Base-by-base conservation (phyloP, 2,329 filamentous ascomycete genomes). In the Karstenula rhodostoma region DNA sequence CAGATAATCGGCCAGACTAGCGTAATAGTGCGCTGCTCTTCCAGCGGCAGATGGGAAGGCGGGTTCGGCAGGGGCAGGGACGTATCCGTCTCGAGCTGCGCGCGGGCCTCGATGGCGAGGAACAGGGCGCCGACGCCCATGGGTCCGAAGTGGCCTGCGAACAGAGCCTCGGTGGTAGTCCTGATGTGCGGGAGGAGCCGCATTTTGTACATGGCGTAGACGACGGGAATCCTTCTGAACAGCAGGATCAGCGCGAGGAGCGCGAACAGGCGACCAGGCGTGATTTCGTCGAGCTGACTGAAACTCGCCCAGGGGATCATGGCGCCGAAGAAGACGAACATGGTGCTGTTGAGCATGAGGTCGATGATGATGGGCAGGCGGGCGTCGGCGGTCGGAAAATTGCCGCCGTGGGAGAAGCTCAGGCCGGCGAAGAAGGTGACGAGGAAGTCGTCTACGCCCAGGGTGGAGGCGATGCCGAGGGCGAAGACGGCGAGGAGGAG, bases 61-160 rank as follows among this genome's bases (percentile, higher is more conserved):
- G 83, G 83, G 55, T 80, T 71, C 1, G 80, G 75, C 10, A 83
- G 66, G 2, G 83, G 83, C 1, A 79, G 64, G 4, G 80, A 81
- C 0, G 78, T 79, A 10, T 78, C 81, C 0, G 79, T 85, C 64
- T 86, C 84, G 0, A 87, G 76, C 59, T 84, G 77, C 0, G 82
- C 83, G 25, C 84, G 74, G 0, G 83, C 82, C 75, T 87, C 85
- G 48, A 87, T 85, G 1, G 84, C 83, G 0, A 87, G 78, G 72
- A 87, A 87, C 7, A 87, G 71, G 0, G 82, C 85, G 2, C 84
- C 85, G 1, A 87, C 79, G 19, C 85, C 85, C 80, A 87, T 86
- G 9, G 84, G 84, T 0, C 84, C 84, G 59, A 87, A 87, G 67
- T 87, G 85, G 0, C 85, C 84, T 46, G 79, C 80, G 70, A 87